Percentiles rank a stretch among this genome's conserved stretches.
phyloP scores from a whole-genome alignment of 75 land plant species.

The Pinus albicaulis region DNA sequence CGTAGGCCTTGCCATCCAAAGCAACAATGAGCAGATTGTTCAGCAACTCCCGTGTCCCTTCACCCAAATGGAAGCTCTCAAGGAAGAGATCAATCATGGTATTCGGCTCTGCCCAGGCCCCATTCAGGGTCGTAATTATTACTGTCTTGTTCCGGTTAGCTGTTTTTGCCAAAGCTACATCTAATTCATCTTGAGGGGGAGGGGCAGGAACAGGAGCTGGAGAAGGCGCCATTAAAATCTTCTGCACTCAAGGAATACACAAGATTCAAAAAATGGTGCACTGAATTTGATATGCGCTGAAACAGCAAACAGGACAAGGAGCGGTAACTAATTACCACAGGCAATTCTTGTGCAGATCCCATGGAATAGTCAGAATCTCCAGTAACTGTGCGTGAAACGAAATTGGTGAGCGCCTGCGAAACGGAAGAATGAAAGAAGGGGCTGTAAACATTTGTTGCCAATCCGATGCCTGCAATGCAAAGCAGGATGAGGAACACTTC shows the following conservation, averaged over 20 bases:
- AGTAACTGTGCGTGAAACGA: not conserved
- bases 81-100: slow-evolving; percentile 44
- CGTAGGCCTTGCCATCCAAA: slow-evolving; percentile 35
- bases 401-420: not conserved
- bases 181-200: slow-evolving; percentile 1
- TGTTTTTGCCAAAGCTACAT: slow-evolving; percentile 16
- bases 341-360: not conserved
- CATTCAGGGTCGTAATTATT: slow-evolving; percentile 34
- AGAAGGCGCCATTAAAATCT: not conserved
- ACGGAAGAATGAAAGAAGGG: not conserved
- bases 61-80: slow-evolving; percentile 34
- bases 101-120: slow-evolving; percentile 35
- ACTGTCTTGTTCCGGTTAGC: slow-evolving; percentile 31
- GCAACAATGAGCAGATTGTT: slow-evolving; percentile 34
- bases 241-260: not conserved
- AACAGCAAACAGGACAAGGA: not conserved
- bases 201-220: not conserved
- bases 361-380: too few relatives aligned
- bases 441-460: not conserved
- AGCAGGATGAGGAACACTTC: slow-evolving; percentile 3
- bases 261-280: not conserved
- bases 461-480: not conserved
- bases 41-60: slow-evolving; percentile 24
- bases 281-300: not conserved
- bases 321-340: not conserved